Evolutionary conservation across 805 yeast species (phyloP).

Genomic region (Ascoidea rubescens): DNA sequence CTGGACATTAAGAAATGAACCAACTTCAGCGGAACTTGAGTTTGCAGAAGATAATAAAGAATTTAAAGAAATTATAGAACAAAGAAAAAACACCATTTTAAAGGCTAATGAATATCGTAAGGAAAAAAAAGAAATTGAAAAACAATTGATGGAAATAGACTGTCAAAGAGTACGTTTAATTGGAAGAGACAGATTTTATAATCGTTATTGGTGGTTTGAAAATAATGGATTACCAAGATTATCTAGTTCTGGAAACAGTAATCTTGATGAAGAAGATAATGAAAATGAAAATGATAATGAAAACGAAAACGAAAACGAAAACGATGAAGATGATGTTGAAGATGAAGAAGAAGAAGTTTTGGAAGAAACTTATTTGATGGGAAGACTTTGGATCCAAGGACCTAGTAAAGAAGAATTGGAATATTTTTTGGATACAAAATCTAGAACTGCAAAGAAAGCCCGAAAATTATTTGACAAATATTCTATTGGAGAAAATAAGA

Average conservation of each 20-base stretch:
- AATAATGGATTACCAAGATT: constrained; percentile 60
- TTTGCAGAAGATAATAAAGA: constrained; percentile 25
- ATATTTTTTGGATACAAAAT: constrained; percentile 17
- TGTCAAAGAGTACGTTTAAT: constrained; percentile 61
- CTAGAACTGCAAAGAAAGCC: background rate
- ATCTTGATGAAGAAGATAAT: constrained; percentile 14
- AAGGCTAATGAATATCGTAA: constrained; percentile 30
- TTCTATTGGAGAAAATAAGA: constrained; percentile 14
- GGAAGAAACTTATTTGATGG: constrained; percentile 59
- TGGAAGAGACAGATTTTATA: constrained; percentile 74
- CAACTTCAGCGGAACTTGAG: constrained; percentile 24
- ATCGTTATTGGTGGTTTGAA: constrained; percentile 95
- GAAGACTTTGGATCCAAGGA: constrained; percentile 85
- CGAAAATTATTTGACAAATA: no score
- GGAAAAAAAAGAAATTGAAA: constrained; percentile 42
- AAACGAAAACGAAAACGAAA: constrained; percentile 28
- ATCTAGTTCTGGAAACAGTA: constrained; percentile 17
- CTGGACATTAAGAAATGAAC: constrained; percentile 18
- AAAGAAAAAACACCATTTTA: constrained; percentile 25
- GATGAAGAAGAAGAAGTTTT: constrained; percentile 31
- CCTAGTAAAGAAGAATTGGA: constrained; percentile 43
- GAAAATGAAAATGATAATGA: constrained; percentile 18
- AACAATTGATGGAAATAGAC: constrained; percentile 52
- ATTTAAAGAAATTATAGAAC: constrained; percentile 28
- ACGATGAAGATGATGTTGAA: constrained; percentile 24